These are phyloP conservation scores for Zelopaecilomyces penicillatus DNA, from an alignment of 2,329 filamentous ascomycete genomes.

Conservation along the genomic window DNA sequence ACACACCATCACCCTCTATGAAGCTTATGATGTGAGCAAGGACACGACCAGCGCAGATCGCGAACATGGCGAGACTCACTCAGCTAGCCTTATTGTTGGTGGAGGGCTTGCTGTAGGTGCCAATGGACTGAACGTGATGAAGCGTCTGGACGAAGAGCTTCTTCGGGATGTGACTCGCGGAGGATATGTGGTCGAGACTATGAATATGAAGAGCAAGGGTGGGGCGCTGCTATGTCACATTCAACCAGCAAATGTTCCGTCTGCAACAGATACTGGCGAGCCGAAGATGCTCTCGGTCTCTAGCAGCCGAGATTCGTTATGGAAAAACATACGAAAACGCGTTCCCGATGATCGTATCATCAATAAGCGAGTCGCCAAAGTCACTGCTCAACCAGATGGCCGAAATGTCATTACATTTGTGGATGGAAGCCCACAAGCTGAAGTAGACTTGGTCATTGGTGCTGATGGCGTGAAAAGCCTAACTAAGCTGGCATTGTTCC, in stretches of 20 bases:
- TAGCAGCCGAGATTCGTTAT: conserved; percentile 16
- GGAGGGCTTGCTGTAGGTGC: conserved; percentile 16
- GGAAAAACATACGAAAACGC: conserved; percentile 14
- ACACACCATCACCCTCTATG: conserved; percentile 17
- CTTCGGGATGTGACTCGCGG: conserved; percentile 14
- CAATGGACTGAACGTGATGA: conserved; percentile 17
- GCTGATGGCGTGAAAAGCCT: conserved; percentile 16
- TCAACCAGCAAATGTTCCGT: conserved; percentile 7
- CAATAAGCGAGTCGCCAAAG: conserved; percentile 13
- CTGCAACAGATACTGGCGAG: not conserved
- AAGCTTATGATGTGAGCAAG: conserved; percentile 14
- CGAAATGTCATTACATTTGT: conserved; percentile 14
- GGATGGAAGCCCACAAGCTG: conserved; percentile 13
- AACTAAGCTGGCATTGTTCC: conserved; percentile 15
- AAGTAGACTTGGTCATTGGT: conserved; percentile 18
- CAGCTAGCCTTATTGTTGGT: conserved; percentile 16
- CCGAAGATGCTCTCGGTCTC: conserved; percentile 13
- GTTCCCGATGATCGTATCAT: conserved; percentile 14
- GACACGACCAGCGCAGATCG: conserved; percentile 11
- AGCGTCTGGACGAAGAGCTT: conserved; percentile 15
- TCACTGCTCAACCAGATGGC: conserved; percentile 10
- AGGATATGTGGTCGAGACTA: conserved; percentile 14
- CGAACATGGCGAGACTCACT: conserved; percentile 13
- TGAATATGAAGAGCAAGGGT: conserved; percentile 16
- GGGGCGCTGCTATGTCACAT: conserved; percentile 14